Conservation (phyloP, 192 early-diverging fungal species). For the Backusella australiensis region DNA sequence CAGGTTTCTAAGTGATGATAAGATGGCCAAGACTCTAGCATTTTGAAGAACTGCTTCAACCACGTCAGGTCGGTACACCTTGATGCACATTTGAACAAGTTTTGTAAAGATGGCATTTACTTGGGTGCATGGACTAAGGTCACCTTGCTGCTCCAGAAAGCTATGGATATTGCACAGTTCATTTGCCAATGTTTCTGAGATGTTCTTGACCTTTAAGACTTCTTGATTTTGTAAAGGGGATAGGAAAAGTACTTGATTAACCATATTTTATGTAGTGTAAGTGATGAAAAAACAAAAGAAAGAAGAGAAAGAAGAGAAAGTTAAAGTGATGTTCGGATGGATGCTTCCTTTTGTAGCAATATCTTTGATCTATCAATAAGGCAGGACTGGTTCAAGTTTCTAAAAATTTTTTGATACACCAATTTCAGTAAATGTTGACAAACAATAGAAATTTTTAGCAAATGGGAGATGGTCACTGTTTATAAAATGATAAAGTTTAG, state of each 20-base stretch:
- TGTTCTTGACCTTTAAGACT: not conserved
- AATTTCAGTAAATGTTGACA: not conserved
- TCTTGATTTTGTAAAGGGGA: not conserved
- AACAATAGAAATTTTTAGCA: conserved; percentile 8
- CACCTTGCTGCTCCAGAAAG: not conserved
- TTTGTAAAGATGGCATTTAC: conserved; percentile 24
- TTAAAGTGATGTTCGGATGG: not conserved
- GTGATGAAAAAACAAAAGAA: not conserved
- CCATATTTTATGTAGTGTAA: not conserved
- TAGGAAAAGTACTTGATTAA: not conserved
- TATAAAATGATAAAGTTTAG: not conserved
- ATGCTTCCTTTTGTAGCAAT: not conserved
- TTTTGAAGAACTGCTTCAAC: not conserved
- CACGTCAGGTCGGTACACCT: not conserved
- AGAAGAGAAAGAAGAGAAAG: not conserved
- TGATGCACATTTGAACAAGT: conserved; percentile 23
- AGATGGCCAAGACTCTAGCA: not conserved
- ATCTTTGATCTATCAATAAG: not conserved
- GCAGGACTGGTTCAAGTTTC: not conserved
- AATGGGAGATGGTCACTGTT: not conserved
- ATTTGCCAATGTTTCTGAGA: not conserved
- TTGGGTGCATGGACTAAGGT: not conserved
- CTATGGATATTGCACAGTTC: not conserved
- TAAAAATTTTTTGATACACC: not conserved
- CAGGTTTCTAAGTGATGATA: conserved; percentile 4